phyloP scores from a whole-genome alignment of 768 basidiomycete species.

The Dictyophora rubrovolvata region DNA sequence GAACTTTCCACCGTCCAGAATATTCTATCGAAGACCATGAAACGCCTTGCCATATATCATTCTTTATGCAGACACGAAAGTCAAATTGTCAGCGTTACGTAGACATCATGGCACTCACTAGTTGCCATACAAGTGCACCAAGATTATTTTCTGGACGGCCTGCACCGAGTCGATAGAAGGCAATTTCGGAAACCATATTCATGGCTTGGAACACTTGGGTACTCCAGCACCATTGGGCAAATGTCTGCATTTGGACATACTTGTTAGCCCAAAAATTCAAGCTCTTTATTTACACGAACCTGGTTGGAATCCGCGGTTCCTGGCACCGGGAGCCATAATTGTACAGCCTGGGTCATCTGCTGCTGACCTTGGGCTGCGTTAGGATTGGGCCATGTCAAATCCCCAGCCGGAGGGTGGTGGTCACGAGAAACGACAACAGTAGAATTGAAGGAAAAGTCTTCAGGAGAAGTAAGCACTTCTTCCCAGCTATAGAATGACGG shows the following conservation, averaged over 20 bases:
- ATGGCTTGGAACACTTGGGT: constrained; percentile 52
- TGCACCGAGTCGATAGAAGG: constrained; percentile 51
- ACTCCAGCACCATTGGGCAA: constrained; percentile 55
- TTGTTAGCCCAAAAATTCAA: background rate
- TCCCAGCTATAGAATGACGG: constrained; percentile 55
- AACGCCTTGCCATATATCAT: constrained; percentile 43
- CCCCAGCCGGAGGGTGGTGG: constrained; percentile 45
- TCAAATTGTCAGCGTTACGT: background rate
- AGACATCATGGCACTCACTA: constrained; percentile 30
- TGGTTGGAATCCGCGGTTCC: constrained; percentile 34
- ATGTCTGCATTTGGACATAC: constrained; percentile 29
- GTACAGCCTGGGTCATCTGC: constrained; percentile 42
- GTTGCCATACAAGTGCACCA: constrained; percentile 49
- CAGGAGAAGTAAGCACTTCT: constrained; percentile 38
- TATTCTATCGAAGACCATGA: constrained; percentile 43
- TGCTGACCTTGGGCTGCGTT: constrained; percentile 42
- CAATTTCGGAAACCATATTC: constrained; percentile 48
- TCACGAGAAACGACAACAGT: constrained; percentile 46
- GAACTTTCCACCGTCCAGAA: constrained; percentile 50
- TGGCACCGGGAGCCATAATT: constrained; percentile 47
- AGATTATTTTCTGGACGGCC: constrained; percentile 49
- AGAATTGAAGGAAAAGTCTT: constrained; percentile 49
- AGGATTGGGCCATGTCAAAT: constrained; percentile 44
- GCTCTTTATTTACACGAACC: background rate
- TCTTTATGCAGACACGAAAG: background rate